phyloP scores from a whole-genome alignment of 306 rosid species.

The Corylus heterophylla region DNA sequence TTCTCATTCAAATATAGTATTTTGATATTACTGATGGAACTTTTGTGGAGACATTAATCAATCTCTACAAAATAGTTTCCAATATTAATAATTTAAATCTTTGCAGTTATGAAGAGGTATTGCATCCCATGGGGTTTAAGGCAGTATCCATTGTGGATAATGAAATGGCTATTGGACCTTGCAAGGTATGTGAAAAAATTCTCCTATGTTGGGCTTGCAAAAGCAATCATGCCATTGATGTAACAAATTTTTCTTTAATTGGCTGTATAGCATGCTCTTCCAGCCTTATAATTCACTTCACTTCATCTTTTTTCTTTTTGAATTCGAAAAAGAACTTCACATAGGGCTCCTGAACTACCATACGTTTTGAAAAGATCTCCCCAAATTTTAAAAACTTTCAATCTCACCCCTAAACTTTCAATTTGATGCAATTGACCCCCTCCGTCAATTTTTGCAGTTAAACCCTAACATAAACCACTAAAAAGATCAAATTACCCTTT shows the following conservation, averaged over 20 bases:
- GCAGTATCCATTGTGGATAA: constrained; percentile 38
- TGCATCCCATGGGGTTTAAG: constrained; percentile 44
- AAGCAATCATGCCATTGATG: not conserved
- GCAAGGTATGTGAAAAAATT: constrained; percentile 30
- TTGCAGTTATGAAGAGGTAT: constrained; percentile 41
- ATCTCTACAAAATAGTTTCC: not conserved
- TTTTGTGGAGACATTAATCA: not conserved
- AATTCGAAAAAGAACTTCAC: not conserved
- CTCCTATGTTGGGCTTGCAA: not conserved
- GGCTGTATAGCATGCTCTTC: no score
- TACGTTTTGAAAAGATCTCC: no score
- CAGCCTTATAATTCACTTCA: not conserved
- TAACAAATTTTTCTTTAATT: not conserved
- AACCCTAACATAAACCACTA: no score
- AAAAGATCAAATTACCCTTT: no score
- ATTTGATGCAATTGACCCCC: no score
- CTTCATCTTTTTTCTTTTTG: not conserved
- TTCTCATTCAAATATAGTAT: not conserved
- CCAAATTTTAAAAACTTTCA: no score
- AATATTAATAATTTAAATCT: not conserved
- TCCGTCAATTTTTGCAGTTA: no score
- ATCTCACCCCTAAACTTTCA: no score
- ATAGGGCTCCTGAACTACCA: no score
- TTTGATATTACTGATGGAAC: not conserved
- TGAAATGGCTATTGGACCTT: constrained; percentile 37